Base-by-base conservation (phyloP, 768 basidiomycete genomes). In the Tulasnella sp. region DNA sequence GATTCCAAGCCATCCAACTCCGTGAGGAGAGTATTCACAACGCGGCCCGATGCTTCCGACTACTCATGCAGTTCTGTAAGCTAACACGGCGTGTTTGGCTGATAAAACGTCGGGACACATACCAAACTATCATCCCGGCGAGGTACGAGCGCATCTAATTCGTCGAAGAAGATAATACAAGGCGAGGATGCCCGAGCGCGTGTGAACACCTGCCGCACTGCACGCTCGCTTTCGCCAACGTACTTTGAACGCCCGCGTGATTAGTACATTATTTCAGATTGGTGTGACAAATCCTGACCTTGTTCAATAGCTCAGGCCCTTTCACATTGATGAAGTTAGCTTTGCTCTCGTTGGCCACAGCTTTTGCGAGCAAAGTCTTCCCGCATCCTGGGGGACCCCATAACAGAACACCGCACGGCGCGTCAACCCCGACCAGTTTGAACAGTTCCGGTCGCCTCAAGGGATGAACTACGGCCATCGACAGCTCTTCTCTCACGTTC, bases 351-450 rank as follows among this genome's bases (percentile, higher is more conserved):
- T 92, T 97, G 8, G 96, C 96, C 3, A 98, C 94, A 0, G 94
- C 96, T 69, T 97, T 98, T 0, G 96, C 96, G n/a, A 99, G 74
- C 27, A 99, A 68, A 0, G 96, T 99, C 73, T 98, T 99, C 3
- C 96, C 96, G 68, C 94, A 98, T 9, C 96, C 96, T 0, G 96
- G 94, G 24, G 96, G 96, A 29, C 96, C 96, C 96, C 96, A 98
- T n/a, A 98, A 72, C 31, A 98, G 73, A 2, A 98, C 96, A 0
- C 94, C 96, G 67, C 91, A 92, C 0, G 91, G 83, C 0, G 90
- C 88, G 29, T 84, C 82, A 62, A 99, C 92, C 4, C 96, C 96
- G 1, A 97, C 87, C 9, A 79, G 79, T 48, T 73, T 81, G 71
- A 99, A 99, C 2, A 98, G 69, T 66, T 92, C 91, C 0, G 96